Evolutionary conservation across 352 stramenopile genomes (phyloP), one percentile per base, ranked within the genome.

Genomic region (Phytophthora hibernalis): DNA sequence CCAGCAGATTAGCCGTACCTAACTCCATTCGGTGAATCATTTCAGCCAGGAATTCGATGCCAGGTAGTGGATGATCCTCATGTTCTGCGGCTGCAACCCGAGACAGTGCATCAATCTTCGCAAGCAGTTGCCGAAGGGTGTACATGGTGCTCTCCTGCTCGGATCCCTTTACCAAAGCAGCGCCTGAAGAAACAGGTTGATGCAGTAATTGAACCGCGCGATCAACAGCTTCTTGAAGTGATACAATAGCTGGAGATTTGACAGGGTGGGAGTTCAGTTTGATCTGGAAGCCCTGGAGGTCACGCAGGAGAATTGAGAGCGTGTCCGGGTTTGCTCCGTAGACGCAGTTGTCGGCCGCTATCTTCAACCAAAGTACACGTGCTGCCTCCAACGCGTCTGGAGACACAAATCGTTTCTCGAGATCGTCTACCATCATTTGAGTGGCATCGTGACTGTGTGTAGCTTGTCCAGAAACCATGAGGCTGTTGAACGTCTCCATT

Each of bases 21-120:
- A 89, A 54, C 24, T 91, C 80, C 83, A 91, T 91, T 24, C 74
- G 75, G 35, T 77, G 79, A 43, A 84, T 76, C n/a, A 71, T 61
- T n/a, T 73, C 57, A 1, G 72, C 67, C 13, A 89, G 37, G 21
- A 87, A 82, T 15, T 54, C 47, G 8, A 64, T 37, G 15, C 18
- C 58, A 26, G 63, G 44, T 13, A 75, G 54, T 13, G 26, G 37
- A 5, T 64, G 45, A 11, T 66, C 61, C 1, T 72, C 54, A 16
- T 75, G 55, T 12, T 74, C 71, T 16, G 35, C 30, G 21, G 26
- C 37, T 45, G 50, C 54, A 66, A 54, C 10, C 48, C 69, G 72
- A 9, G 59, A 60, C 2, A 79, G 45, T 3, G 80, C 55, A 44
- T 89, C 80, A 6, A 89, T 33, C 44, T 74, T 74, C 3, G 58